Percentiles rank a stretch among this genome's conserved stretches.
Conservation (phyloP, 805 yeast genomes). For the Saccharomycopsis sp. region DNA sequence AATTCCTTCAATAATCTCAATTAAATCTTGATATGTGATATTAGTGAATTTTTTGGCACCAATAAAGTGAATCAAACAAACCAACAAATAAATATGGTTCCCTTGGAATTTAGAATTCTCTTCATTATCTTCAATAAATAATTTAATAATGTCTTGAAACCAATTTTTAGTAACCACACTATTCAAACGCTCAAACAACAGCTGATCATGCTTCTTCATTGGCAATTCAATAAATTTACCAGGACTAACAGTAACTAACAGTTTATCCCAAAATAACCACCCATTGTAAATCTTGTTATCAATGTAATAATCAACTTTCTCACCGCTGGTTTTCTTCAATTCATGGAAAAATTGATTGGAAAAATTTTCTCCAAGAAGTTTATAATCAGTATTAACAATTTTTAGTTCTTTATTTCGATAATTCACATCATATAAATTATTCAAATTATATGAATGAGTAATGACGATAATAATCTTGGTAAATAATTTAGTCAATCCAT, state of each 20-base stretch:
- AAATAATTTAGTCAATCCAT: constrained; percentile 49
- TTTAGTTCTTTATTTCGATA: constrained; percentile 32
- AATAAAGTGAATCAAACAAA: constrained; percentile 42
- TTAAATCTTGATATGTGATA: constrained; percentile 44
- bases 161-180: constrained; percentile 45
- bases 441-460: constrained; percentile 39
- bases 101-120: constrained; percentile 60
- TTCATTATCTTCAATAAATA: constrained; percentile 63
- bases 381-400: constrained; percentile 37
- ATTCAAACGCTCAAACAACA: constrained; percentile 39
- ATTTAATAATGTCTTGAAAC: constrained; percentile 44
- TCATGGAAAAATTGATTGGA: constrained; percentile 41
- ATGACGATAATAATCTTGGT: constrained; percentile 41
- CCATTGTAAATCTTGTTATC: constrained; percentile 55
- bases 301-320: constrained; percentile 44
- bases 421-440: constrained; percentile 35
- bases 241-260: constrained; percentile 39
- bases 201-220: constrained; percentile 37
- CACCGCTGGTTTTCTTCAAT: constrained; percentile 36
- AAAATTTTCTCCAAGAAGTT: constrained; percentile 27
- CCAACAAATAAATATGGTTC: constrained; percentile 51
- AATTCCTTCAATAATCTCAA: constrained; percentile 40
- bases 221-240: constrained; percentile 24
- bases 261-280: constrained; percentile 70
- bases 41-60: constrained; percentile 37